phyloP scores from a whole-genome alignment of 768 basidiomycete genomes.

The Artomyces pyxidatus region DNA sequence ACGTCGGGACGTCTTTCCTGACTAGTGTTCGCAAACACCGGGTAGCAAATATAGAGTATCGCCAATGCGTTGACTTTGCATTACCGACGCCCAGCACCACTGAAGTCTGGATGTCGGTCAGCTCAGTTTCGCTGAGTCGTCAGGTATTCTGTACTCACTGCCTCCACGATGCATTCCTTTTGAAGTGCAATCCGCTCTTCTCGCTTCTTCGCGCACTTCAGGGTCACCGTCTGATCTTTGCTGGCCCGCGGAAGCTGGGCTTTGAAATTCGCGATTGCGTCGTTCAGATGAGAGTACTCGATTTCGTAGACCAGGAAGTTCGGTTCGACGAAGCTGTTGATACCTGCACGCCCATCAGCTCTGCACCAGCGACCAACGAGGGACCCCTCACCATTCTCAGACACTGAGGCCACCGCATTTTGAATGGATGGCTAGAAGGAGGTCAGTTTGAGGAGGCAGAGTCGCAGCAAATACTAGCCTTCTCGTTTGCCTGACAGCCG shows the following conservation, averaged over 20 bases:
- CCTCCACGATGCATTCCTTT: constrained; percentile 34
- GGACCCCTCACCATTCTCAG: constrained; percentile 46
- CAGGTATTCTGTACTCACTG: no score
- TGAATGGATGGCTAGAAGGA: constrained; percentile 62
- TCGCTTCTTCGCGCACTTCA: constrained; percentile 36
- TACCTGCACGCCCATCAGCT: constrained; percentile 31
- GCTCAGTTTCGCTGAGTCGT: background rate
- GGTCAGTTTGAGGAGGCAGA: background rate
- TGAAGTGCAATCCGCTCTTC: constrained; percentile 32
- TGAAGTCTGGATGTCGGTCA: constrained; percentile 25
- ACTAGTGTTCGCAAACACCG: constrained; percentile 62
- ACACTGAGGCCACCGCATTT: constrained; percentile 54
- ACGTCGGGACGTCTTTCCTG: constrained; percentile 51
- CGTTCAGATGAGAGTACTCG: constrained; percentile 33
- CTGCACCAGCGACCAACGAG: background rate
- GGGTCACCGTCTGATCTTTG: constrained; percentile 31
- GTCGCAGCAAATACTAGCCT: constrained; percentile 32
- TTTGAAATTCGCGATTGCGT: constrained; percentile 31
- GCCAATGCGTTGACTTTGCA: constrained; percentile 66
- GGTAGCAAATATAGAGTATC: constrained; percentile 64
- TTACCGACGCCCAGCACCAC: constrained; percentile 50
- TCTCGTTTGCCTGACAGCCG: constrained; percentile 76
- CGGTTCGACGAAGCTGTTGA: constrained; percentile 56
- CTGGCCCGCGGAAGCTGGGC: constrained; percentile 21
- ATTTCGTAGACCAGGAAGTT: constrained; percentile 48